Base-by-base conservation (phyloP, 768 basidiomycete genomes). In the Russula virescens region DNA sequence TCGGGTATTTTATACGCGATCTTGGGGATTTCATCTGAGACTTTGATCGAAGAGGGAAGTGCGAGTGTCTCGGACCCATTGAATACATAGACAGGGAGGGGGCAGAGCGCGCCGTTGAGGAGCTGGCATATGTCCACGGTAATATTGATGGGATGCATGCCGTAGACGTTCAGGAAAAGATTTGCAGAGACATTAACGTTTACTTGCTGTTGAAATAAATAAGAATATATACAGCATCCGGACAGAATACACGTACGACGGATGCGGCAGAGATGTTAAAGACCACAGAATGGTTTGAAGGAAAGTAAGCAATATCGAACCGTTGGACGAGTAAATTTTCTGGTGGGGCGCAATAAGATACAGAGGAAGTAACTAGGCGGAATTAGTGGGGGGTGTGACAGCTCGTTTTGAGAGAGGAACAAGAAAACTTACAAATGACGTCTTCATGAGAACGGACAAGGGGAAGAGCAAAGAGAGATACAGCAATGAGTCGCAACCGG, bases 1-100 rank as follows among this genome's bases (percentile, higher is more conserved):
- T 99, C 91, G 5, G 96, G 96, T 42, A 99, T 88, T 46, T 79
- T 75, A 73, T 86, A 99, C 0, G 91, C 93, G 55, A 96, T 90
- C 23, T 73, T 73, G 0, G 94, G 94, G n/a, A 95, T 79, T 61
- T 76, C 73, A 42, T 77, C 73, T 23, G 78, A 69, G 46, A 91
- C 76, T 46, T 81, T 79, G 49, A 88, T 72, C 25, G 83, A 81
- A 34, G 79, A 70, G 0, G 89, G 88, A 0, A 93, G 76, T 3
- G 80, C 75, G 56, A 93, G 74, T 3, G 85, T 80, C 70, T 88
- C 86, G 6, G 85, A 81, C 51, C 93, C 94, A n/a, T 85, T 87
- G 70, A 97, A 95, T 69, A 94, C 90, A 78, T 92, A 90, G 71
- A 81, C 81, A 38, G 80, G 94, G 63, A 84, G 83, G 40, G 80